Conservation (phyloP, 2,329 filamentous ascomycete genomes). For the Onygenales sp. region DNA sequence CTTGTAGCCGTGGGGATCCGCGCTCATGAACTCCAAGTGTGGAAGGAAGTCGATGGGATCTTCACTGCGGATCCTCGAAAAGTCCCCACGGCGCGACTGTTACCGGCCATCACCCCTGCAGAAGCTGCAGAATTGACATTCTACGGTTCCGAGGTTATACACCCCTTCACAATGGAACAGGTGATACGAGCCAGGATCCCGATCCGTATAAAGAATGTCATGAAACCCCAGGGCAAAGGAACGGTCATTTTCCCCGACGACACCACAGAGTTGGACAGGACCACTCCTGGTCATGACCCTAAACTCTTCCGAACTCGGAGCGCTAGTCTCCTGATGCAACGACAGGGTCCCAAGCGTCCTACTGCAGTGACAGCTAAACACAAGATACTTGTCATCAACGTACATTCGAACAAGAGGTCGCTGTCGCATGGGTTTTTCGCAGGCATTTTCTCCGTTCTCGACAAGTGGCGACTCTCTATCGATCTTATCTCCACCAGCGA, state of each 20-base stretch:
- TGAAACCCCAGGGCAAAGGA: constrained; percentile 54
- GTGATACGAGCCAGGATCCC: constrained; percentile 57
- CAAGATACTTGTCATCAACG: constrained; percentile 92
- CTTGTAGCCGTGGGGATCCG: constrained; percentile 80
- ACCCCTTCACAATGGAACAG: constrained; percentile 98
- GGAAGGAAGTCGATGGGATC: constrained; percentile 98
- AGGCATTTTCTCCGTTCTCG: constrained; percentile 82
- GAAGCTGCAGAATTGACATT: constrained; percentile 95
- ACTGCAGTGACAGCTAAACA: constrained; percentile 96
- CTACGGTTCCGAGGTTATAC: constrained; percentile 92
- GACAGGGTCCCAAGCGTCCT: constrained; percentile 59
- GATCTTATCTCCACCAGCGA: constrained; percentile 95
- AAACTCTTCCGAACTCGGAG: constrained; percentile 41
- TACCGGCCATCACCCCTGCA: constrained; percentile 79
- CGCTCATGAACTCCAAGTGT: constrained; percentile 86
- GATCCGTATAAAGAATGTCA: constrained; percentile 61
- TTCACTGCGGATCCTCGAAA: constrained; percentile 80
- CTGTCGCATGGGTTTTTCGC: constrained; percentile 95
- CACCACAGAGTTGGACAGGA: constrained; percentile 41
- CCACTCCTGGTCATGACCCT: constrained; percentile 48
- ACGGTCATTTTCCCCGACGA: constrained; percentile 67
- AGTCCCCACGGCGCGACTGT: constrained; percentile 84
- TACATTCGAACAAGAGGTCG: constrained; percentile 94
- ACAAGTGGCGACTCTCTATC: constrained; percentile 78
- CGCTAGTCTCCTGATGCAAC: constrained; percentile 38